Percentiles rank a stretch among this genome's conserved stretches.
Evolutionary conservation across 371 early-diverging fungal species (phyloP).

Genomic region (Zopfochytrium polystomum): DNA sequence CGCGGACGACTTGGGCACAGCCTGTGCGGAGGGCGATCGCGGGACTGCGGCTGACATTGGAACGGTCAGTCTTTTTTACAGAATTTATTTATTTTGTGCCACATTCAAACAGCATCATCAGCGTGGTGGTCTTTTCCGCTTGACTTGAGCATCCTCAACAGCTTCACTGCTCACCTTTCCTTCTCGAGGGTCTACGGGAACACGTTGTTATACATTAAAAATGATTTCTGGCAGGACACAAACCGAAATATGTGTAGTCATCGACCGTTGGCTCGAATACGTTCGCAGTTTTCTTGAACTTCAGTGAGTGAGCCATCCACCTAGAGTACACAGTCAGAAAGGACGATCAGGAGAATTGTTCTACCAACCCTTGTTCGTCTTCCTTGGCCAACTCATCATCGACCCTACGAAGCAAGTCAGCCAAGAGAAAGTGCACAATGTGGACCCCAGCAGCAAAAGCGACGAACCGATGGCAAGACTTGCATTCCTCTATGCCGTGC

Average conservation of each 20-base stretch:
- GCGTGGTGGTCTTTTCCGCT: too few relatives aligned
- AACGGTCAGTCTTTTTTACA: too few relatives aligned
- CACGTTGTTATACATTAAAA: background rate
- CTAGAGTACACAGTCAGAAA: slow-evolving; percentile 12
- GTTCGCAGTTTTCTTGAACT: slow-evolving; percentile 44
- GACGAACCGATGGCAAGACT: slow-evolving; percentile 26
- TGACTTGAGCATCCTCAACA: too few relatives aligned
- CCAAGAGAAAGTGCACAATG: background rate
- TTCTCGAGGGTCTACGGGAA: background rate
- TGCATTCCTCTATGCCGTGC: slow-evolving; percentile 27
- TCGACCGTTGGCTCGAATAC: slow-evolving; percentile 50
- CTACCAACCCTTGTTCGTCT: slow-evolving; percentile 36
- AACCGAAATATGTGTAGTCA: slow-evolving; percentile 47
- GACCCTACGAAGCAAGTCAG: too few relatives aligned
- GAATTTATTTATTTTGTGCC: too few relatives aligned
- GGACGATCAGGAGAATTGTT: slow-evolving; percentile 7
- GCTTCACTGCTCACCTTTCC: too few relatives aligned
- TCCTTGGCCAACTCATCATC: slow-evolving; percentile 5
- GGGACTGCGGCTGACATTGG: too few relatives aligned
- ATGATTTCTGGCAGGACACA: background rate
- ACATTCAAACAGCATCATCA: too few relatives aligned
- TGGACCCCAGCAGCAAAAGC: too few relatives aligned
- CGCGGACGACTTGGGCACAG: too few relatives aligned
- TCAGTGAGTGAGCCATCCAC: slow-evolving; percentile 43
- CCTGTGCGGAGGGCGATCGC: too few relatives aligned